Evolutionary conservation across 345 rosid genomes (phyloP), one percentile per base, ranked within the genome.

Genomic region (Orychophragmus violaceus): DNA sequence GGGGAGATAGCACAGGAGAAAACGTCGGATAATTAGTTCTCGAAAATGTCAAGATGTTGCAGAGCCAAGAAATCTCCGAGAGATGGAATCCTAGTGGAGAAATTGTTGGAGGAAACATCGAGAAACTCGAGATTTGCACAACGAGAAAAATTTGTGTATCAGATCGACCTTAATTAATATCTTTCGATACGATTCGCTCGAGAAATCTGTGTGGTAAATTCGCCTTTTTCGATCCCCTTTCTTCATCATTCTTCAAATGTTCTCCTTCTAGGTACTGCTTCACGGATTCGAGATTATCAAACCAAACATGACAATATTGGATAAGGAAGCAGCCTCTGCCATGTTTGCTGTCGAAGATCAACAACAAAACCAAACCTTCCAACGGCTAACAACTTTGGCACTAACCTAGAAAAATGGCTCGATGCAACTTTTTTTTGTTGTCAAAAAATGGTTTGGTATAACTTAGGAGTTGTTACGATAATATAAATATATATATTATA

Each of bases 261-360:
- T n/a, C n/a, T n/a, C n/a, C n/a, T n/a, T n/a, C n/a, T n/a, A n/a
- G n/a, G n/a, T n/a, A n/a, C n/a, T n/a, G n/a, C n/a, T n/a, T n/a
- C n/a, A n/a, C n/a, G n/a, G n/a, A n/a, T n/a, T n/a, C n/a, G n/a
- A n/a, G n/a, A n/a, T n/a, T n/a, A n/a, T 91, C 23, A 84, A 85
- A 71, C 71, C 88, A 50, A 88, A 88, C 78, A 81, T 87, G 89
- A 77, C 81, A 25, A 71, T 79, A 51, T 42, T 88, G 74, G 97
- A 96, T 39, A 87, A 88, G 77, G 97, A 88, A 82, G 97, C 97
- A 27, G 76, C 76, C 25, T 83, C 93, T 56, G 86, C 97, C 54
- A 88, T 91, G 96, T 80, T 90, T 24, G 90, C 87, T 46, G 91
- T 88, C 55, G 97, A 91, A 81, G 86, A 86, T 78, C 97, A 86